Evolutionary conservation across 768 basidiomycete genomes (phyloP), one percentile per base, ranked within the genome.

Genomic region (Leucosporidium scottii): DNA sequence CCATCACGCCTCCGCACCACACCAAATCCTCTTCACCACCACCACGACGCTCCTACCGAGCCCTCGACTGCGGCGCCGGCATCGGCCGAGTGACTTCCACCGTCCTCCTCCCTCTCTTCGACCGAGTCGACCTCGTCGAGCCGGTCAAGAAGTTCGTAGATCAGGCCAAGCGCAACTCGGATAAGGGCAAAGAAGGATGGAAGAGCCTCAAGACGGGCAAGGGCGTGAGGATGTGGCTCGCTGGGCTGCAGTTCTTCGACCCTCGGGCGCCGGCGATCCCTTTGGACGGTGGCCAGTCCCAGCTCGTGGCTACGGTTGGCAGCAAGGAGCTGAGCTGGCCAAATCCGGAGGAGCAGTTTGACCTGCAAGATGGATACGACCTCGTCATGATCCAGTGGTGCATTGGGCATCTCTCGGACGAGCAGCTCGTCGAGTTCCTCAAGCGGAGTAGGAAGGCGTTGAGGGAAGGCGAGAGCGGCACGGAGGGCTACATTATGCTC

Each of bases 381-480:
- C 84, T 93, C 62, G 84, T 94, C 65, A 93, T 91, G 93, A 91
- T 90, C 74, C 94, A 99, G 78, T 98, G 94, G 94, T 94, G 93
- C 80, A 82, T 97, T 21, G 90, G 91, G 50, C 90, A 93, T 80
- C 82, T 96, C 66, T 84, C 82, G 63, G 86, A 93, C 76, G 75
- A 76, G 12, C 89, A 94, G 76, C 83, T 97, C 28, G 82, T 91
- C 31, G 77, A 80, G 3, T 97, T 97, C 79, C 82, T 97, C 71
- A 80, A 82, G 72, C 81, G 86, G 57, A 82, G 86, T 68, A 81
- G 82, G 57, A 79, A 78, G 4, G 85, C 91, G 0, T 77, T 97
- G 65, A 81, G 86, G n/a, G 48, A 53, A 55, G 56, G 63, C 25
- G 49, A 53, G 2, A 61, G 66, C 67, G 61, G 62, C 23, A 34